These are phyloP conservation scores for Martiniozyma asiatica DNA, from an alignment of 1,139 yeast genomes.

Conservation along the genomic window DNA sequence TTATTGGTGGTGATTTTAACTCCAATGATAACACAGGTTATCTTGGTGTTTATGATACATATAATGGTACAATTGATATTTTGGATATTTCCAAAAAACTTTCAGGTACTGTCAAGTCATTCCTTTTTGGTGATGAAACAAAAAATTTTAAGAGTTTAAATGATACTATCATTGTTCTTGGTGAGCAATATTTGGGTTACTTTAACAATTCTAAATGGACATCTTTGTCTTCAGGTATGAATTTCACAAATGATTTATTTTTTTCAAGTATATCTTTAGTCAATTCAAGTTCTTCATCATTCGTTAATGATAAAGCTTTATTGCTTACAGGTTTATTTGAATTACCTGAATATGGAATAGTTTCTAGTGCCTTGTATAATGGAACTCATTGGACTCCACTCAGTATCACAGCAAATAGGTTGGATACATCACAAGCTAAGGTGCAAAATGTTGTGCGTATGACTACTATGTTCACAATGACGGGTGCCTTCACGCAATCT, in stretches of 20 bases:
- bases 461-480: constrained; percentile 20
- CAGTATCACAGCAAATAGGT: constrained; percentile 25
- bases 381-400: constrained; percentile 69
- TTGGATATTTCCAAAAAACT: constrained; percentile 7
- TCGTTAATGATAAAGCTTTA: constrained; percentile 35
- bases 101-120: constrained; percentile 20
- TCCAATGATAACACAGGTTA: constrained; percentile 5
- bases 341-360: constrained; percentile 42
- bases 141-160: constrained; percentile 32
- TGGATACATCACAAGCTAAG: constrained; percentile 19
- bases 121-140: constrained; percentile 37
- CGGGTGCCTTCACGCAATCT: constrained; percentile 10
- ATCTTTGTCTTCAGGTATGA: constrained; percentile 23
- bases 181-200: constrained; percentile 36
- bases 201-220: constrained; percentile 40
- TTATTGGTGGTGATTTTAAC: constrained; percentile 48
- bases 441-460: constrained; percentile 26
- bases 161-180: constrained; percentile 45
- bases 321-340: constrained; percentile 53
- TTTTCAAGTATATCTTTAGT: constrained; percentile 32
- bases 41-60: constrained; percentile 15
- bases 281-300: constrained; percentile 22
- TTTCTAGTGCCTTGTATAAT: constrained; percentile 59
- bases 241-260: constrained; percentile 18
- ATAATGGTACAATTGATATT: constrained; percentile 13